Conservation (phyloP, 2,329 filamentous ascomycete species). For the Pseudonectria buxi region DNA sequence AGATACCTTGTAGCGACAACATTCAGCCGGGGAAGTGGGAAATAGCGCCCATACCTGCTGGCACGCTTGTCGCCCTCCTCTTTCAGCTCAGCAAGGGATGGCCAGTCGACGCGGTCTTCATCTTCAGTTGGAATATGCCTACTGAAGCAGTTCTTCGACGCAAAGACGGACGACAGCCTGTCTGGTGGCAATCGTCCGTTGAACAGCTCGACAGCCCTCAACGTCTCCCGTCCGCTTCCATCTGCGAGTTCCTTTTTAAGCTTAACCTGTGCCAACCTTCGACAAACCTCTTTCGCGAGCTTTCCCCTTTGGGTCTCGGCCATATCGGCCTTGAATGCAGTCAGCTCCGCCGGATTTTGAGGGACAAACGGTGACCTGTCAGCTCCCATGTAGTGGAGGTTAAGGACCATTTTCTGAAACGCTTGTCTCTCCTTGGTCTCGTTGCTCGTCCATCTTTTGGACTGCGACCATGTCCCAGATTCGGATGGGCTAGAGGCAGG, state of each 20-base stretch:
- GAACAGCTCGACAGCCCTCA: constrained; percentile 15
- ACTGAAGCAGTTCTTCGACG: constrained; percentile 28
- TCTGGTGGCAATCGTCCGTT: constrained; percentile 22
- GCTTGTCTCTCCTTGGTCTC: constrained; percentile 26
- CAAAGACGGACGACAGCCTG: constrained; percentile 28
- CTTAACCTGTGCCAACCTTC: constrained; percentile 13
- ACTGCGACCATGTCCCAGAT: constrained; percentile 30
- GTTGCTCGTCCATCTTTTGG: constrained; percentile 33
- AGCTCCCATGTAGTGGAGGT: constrained; percentile 29
- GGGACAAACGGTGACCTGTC: constrained; percentile 33
- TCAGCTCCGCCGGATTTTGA: constrained; percentile 27
- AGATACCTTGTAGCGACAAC: constrained; percentile 7
- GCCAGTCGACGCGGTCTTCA: constrained; percentile 24
- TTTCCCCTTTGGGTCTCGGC: constrained; percentile 20
- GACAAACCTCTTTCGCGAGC: constrained; percentile 19
- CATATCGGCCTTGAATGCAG: constrained; percentile 25
- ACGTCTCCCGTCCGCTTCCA: constrained; percentile 1
- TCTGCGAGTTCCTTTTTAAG: constrained; percentile 8
- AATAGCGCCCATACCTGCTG: constrained; percentile 17
- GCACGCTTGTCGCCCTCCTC: constrained; percentile 27
- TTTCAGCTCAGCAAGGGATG: constrained; percentile 29
- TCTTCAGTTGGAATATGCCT: constrained; percentile 8
- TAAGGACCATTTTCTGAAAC: constrained; percentile 30
- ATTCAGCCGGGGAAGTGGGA: constrained; percentile 27
- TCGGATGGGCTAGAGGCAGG: constrained; percentile 5